These are phyloP conservation scores for Candida chilensis DNA, from an alignment of 805 yeast genomes.

Conservation along the genomic window DNA sequence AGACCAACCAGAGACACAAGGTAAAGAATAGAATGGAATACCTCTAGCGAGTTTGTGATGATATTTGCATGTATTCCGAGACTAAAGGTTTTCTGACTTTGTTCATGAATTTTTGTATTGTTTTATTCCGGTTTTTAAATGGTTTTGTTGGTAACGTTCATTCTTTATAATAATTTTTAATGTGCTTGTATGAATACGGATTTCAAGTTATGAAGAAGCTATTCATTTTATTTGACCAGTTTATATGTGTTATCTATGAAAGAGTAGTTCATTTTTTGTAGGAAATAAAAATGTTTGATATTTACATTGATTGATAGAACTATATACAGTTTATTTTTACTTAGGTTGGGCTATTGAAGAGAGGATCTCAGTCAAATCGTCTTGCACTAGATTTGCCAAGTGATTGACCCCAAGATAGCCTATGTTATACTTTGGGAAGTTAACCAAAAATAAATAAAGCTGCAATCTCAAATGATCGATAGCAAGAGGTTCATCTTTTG, in stretches of 20 bases:
- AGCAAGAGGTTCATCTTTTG: conserved; percentile 12
- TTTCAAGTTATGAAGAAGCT: too few relatives aligned
- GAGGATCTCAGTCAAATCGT: too few relatives aligned
- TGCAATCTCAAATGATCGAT: conserved; percentile 21
- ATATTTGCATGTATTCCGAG: conserved; percentile 1
- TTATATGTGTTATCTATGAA: too few relatives aligned
- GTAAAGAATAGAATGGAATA: too few relatives aligned
- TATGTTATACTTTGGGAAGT: conserved; percentile 29
- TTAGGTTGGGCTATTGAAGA: too few relatives aligned
- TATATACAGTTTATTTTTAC: too few relatives aligned
- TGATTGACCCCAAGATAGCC: conserved; percentile 23
- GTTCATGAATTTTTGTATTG: background rate
- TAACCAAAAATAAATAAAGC: conserved; percentile 26
- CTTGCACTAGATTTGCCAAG: conserved; percentile 11
- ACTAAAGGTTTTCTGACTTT: conserved; percentile 1
- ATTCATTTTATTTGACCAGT: too few relatives aligned
- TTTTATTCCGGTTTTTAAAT: background rate
- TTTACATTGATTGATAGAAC: too few relatives aligned
- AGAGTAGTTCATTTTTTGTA: too few relatives aligned
- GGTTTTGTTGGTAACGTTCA: conserved; percentile 34
- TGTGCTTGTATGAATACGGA: too few relatives aligned
- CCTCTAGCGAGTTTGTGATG: too few relatives aligned
- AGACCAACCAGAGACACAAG: conserved; percentile 1
- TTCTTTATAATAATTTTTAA: conserved; percentile 11
- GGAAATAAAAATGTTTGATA: too few relatives aligned